These are phyloP conservation scores for Tolypocladium album DNA, from an alignment of 2,329 filamentous ascomycete species.

Conservation along the genomic window DNA sequence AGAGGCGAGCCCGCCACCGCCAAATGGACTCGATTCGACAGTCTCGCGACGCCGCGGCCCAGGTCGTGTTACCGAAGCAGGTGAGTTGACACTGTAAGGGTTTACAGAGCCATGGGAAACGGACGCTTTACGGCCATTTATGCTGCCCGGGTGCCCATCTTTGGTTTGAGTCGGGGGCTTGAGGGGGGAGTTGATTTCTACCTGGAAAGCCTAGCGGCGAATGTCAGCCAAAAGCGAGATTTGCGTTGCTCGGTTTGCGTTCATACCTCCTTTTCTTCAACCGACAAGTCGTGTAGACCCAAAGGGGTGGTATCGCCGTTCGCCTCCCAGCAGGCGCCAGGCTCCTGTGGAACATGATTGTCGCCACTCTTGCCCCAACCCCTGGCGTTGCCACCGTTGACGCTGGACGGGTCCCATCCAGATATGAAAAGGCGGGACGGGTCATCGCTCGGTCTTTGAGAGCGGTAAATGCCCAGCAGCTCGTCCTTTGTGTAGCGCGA, in stretches of 20 bases:
- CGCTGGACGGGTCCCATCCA: conserved; percentile 67
- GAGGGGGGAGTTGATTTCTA: conserved; percentile 86
- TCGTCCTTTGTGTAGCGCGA: conserved; percentile 69
- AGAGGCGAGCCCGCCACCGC: conserved; percentile 42
- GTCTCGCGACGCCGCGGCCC: conserved; percentile 76
- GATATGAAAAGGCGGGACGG: conserved; percentile 58
- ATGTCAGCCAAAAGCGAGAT: neutral
- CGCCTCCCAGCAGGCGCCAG: conserved; percentile 87
- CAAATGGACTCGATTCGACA: conserved; percentile 54
- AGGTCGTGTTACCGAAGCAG: conserved; percentile 59
- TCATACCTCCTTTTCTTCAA: conserved; percentile 48
- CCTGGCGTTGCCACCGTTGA: conserved; percentile 51
- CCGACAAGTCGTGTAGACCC: conserved; percentile 57
- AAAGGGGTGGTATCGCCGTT: conserved; percentile 61
- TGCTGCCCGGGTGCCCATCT: conserved; percentile 44
- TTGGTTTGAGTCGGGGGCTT: conserved; percentile 76
- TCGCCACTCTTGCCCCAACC: conserved; percentile 74
- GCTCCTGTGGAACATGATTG: conserved; percentile 61
- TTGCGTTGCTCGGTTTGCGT: conserved; percentile 1
- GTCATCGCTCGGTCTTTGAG: conserved; percentile 36
- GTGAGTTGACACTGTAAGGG: conserved; percentile 62
- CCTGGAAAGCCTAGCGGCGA: conserved; percentile 51
- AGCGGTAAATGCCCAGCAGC: conserved; percentile 61
- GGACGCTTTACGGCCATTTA: conserved; percentile 70
- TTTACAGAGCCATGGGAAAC: conserved; percentile 59